Conservation (phyloP, 805 yeast genomes). For the Starmerella bombicola region DNA sequence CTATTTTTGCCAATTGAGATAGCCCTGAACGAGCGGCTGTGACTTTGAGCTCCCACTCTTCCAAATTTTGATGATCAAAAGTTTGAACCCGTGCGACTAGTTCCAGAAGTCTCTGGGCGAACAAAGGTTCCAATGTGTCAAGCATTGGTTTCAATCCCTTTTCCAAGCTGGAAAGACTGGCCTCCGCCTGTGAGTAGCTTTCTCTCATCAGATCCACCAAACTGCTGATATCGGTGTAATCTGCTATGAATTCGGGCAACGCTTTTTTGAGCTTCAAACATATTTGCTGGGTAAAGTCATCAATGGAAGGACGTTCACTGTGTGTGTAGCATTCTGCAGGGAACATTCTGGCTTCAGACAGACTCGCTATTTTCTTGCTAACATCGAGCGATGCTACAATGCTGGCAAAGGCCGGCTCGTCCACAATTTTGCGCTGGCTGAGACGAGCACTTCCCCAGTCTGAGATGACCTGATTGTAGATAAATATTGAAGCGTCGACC, state of each 20-base stretch:
- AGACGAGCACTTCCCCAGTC: constrained; percentile 15
- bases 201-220: constrained; percentile 3
- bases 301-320: not conserved
- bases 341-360: constrained; percentile 4
- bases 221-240: not conserved
- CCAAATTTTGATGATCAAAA: not conserved
- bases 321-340: constrained; percentile 15
- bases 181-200: constrained; percentile 11
- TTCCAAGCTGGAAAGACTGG: constrained; percentile 7
- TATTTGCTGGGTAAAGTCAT: constrained; percentile 3
- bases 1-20: constrained; percentile 1
- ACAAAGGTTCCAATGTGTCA: constrained; percentile 9
- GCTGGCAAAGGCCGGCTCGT: constrained; percentile 14
- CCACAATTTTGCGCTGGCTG: constrained; percentile 11
- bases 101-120: constrained; percentile 1
- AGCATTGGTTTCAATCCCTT: constrained; percentile 10
- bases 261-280: not conserved
- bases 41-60: not conserved
- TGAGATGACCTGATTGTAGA: constrained; percentile 11
- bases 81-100: not conserved
- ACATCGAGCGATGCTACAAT: not conserved
- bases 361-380: not conserved
- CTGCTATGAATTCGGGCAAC: not conserved
- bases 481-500: constrained; percentile 17
- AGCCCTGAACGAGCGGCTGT: not conserved